phyloP scores from a whole-genome alignment of 371 early-diverging fungal species.

The Lichtheimia ramosa region DNA sequence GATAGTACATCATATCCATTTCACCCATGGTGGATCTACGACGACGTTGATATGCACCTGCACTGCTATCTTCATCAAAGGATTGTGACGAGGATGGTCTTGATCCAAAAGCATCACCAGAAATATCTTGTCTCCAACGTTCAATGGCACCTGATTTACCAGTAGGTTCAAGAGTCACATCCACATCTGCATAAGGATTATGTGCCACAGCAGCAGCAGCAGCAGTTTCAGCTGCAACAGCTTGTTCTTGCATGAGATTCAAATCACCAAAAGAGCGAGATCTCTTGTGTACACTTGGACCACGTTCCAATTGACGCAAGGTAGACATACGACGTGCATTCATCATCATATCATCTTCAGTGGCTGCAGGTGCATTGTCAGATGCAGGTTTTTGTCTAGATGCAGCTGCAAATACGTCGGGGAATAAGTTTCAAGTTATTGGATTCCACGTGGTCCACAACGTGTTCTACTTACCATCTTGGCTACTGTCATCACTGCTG shows the following conservation, averaged over 20 bases:
- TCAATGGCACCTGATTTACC: constrained; percentile 27
- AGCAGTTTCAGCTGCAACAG: constrained; percentile 65
- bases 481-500: constrained; percentile 2
- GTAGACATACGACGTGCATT: constrained; percentile 30
- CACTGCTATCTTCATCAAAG: background rate
- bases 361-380: constrained; percentile 2
- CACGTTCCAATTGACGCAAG: constrained; percentile 26
- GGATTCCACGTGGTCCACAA: constrained; percentile 3
- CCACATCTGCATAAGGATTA: constrained; percentile 9
- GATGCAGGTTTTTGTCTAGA: background rate
- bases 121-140: constrained; percentile 24
- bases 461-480: background rate
- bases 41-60: constrained; percentile 9
- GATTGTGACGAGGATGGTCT: constrained; percentile 1
- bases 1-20: constrained; percentile 33
- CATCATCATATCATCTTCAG: too few relatives aligned
- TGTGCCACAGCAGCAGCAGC: constrained; percentile 37
- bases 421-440: constrained; percentile 2
- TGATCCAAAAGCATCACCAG: constrained; percentile 3
- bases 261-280: constrained; percentile 42
- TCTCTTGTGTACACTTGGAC: constrained; percentile 23
- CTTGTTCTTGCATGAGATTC: constrained; percentile 73
- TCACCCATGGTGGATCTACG: constrained; percentile 33
- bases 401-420: background rate
- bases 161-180: background rate